Evolutionary conservation across 129 eudicot species (phyloP).

Genomic region (Solidago caesia): DNA sequence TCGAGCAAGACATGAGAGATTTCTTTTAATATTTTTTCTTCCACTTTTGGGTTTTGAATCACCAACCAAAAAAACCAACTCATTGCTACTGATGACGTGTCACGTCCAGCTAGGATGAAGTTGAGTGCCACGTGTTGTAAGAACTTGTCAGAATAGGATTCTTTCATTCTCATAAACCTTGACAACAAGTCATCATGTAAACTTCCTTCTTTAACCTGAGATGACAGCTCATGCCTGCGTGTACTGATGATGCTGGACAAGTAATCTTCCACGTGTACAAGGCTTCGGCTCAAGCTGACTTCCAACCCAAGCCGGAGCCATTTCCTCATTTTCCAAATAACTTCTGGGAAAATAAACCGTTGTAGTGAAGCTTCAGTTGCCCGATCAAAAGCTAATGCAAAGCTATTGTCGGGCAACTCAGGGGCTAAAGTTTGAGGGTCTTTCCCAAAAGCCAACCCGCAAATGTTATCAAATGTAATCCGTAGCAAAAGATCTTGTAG

Average conservation of each 20-base stretch:
- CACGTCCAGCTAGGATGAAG: conserved; percentile 98
- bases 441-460: conserved; percentile 80
- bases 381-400: conserved; percentile 76
- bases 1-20: conserved; percentile 59
- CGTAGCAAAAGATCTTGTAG: conserved; percentile 74
- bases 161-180: conserved; percentile 85
- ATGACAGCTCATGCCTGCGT: conserved; percentile 68
- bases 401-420: conserved; percentile 67
- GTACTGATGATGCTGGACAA: conserved; percentile 63
- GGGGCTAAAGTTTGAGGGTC: conserved; percentile 81
- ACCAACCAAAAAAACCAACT: conserved; percentile 92
- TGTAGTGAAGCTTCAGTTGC: conserved; percentile 86
- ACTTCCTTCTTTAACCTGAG: conserved; percentile 52
- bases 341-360: conserved; percentile 66
- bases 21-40: conserved; percentile 57
- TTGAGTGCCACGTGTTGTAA: conserved; percentile 93
- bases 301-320: conserved; percentile 91
- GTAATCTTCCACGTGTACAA: conserved; percentile 69
- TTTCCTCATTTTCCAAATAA: conserved; percentile 68
- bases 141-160: conserved; percentile 71
- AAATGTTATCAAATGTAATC: conserved; percentile 79
- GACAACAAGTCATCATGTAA: conserved; percentile 84
- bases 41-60: conserved; percentile 63
- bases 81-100: conserved; percentile 93
- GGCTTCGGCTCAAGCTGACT: conserved; percentile 79